A percentile compares a stretch with the other conserved stretches of the same genome.
These are phyloP conservation scores for Aspergillus alliaceus DNA, from an alignment of 2,329 filamentous ascomycete species.

Conservation along the genomic window DNA sequence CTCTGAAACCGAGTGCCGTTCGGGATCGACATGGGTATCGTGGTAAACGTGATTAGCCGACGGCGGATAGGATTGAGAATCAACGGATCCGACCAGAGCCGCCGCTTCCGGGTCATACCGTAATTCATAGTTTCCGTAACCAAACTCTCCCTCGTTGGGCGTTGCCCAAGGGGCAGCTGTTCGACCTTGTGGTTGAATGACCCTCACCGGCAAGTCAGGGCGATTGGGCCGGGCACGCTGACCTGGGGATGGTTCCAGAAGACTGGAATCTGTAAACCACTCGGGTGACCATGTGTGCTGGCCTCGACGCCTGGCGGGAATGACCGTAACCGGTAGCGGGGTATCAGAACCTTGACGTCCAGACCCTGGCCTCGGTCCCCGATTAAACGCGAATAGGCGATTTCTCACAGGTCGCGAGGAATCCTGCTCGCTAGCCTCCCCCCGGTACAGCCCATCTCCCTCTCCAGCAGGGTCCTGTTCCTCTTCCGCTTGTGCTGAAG, in stretches of 20 bases:
- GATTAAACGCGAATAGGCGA: constrained; percentile 50
- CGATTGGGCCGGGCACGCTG: constrained; percentile 14
- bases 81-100: constrained; percentile 34
- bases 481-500: constrained; percentile 54
- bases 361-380: constrained; percentile 42
- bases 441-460: constrained; percentile 23
- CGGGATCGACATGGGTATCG: neutral
- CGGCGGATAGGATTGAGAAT: constrained; percentile 2
- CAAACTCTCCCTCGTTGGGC: constrained; percentile 29
- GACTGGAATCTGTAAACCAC: constrained; percentile 25
- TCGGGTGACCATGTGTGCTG: constrained; percentile 57
- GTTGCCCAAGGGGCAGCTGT: constrained; percentile 57
- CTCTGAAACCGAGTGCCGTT: neutral
- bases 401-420: constrained; percentile 48
- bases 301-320: constrained; percentile 57
- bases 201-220: constrained; percentile 49
- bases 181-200: constrained; percentile 60
- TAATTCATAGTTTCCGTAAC: constrained; percentile 29
- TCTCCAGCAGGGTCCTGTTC: constrained; percentile 25
- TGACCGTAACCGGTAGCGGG: constrained; percentile 58
- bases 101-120: constrained; percentile 42
- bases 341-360: constrained; percentile 37
- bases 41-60: neutral
- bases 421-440: constrained; percentile 46
- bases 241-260: constrained; percentile 19